Conservation (phyloP, 768 basidiomycete species). For the Leccinum subgranulosum region DNA sequence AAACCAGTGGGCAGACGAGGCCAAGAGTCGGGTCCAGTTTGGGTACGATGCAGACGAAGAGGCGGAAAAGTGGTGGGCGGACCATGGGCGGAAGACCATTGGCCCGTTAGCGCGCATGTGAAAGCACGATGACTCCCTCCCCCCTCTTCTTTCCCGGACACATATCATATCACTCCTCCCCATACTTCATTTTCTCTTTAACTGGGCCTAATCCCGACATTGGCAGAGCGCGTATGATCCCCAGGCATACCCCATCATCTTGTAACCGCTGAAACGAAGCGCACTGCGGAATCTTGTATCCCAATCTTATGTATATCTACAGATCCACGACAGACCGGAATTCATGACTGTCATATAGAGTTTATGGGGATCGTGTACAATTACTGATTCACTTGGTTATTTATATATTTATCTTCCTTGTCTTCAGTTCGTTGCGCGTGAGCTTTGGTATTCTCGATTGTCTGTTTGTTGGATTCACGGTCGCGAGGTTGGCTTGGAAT, state of each 20-base stretch:
- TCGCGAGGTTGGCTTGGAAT: not conserved
- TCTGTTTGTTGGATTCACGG: not conserved
- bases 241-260: not conserved
- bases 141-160: not conserved
- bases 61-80: slow-evolving; percentile 49
- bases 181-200: not conserved
- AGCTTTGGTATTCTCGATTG: not conserved
- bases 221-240: too few species aligned
- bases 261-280: not conserved
- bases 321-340: not conserved
- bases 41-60: slow-evolving; percentile 52
- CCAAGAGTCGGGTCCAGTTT: slow-evolving; percentile 46
- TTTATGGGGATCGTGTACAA: not conserved
- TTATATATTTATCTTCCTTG: not conserved
- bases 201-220: not conserved
- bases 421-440: not conserved
- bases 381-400: not conserved
- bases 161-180: not conserved
- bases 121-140: not conserved
- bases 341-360: not conserved
- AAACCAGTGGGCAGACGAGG: slow-evolving; percentile 59
- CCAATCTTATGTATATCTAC: not conserved
- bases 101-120: slow-evolving; percentile 15
- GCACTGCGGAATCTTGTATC: not conserved
- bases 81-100: slow-evolving; percentile 24